A percentile compares a stretch with the other conserved stretches of the same genome.
Evolutionary conservation across 805 yeast genomes (phyloP).

Genomic region (Debaryomyces castellii): DNA sequence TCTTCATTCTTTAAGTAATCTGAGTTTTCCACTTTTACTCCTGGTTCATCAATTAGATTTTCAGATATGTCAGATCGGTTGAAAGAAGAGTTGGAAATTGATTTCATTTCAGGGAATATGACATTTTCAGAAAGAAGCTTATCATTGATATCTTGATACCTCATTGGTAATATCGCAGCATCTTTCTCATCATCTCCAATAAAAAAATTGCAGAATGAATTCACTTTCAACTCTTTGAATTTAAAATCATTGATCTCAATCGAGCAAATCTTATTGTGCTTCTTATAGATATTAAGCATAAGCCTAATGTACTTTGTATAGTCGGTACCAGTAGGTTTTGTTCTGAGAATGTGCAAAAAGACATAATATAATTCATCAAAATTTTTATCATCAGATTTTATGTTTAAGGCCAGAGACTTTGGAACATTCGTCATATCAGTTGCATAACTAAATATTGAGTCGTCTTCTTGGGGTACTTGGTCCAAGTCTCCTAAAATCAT

Average conservation of each 20-base stretch:
- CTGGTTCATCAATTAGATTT: not conserved
- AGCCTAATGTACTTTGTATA: slow-evolving; percentile 16
- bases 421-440: slow-evolving; percentile 6
- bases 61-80: not conserved
- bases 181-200: slow-evolving; percentile 8
- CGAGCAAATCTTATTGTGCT: slow-evolving; percentile 13
- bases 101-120: slow-evolving; percentile 18
- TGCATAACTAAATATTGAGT: slow-evolving; percentile 21
- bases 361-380: slow-evolving; percentile 19
- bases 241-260: slow-evolving; percentile 18
- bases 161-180: slow-evolving; percentile 15
- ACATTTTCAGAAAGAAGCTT: slow-evolving; percentile 11
- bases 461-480: slow-evolving; percentile 9
- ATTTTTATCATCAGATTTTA: slow-evolving; percentile 14
- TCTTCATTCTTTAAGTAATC: not conserved
- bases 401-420: slow-evolving; percentile 8
- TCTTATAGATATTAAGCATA: slow-evolving; percentile 22
- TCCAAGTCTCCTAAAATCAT: slow-evolving; percentile 11
- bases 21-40: not conserved
- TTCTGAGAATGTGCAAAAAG: slow-evolving; percentile 21
- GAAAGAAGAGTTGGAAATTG: not conserved
- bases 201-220: slow-evolving; percentile 16
- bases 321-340: slow-evolving; percentile 12
- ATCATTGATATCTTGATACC: slow-evolving; percentile 11
- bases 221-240: slow-evolving; percentile 16